Conservation (phyloP, 2,329 filamentous ascomycete genomes). For the Epichloe sp. region DNA sequence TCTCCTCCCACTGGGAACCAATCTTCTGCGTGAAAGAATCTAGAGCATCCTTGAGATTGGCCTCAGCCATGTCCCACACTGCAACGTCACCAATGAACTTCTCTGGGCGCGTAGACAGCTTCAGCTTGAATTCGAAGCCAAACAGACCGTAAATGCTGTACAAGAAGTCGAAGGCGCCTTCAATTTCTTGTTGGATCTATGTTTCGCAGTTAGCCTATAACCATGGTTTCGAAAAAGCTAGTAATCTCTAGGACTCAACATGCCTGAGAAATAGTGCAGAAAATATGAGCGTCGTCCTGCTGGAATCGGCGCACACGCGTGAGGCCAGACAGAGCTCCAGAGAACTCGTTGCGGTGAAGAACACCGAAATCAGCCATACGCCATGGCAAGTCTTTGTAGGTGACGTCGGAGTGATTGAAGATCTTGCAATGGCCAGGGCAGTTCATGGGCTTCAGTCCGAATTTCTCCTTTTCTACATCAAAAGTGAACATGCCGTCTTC, state of each 20-base stretch:
- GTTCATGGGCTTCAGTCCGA: conserved; percentile 91
- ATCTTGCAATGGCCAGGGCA: conserved; percentile 90
- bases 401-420: conserved; percentile 70
- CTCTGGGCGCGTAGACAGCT: conserved; percentile 80
- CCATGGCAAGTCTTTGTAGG: conserved; percentile 75
- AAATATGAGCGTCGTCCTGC: conserved; percentile 94
- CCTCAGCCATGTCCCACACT: conserved; percentile 83
- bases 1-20: conserved; percentile 70
- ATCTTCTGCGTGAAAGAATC: conserved; percentile 54
- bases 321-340: conserved; percentile 77
- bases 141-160: conserved; percentile 55
- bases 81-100: conserved; percentile 77
- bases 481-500: conserved; percentile 83
- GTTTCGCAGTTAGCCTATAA: neutral
- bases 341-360: conserved; percentile 88
- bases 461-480: conserved; percentile 58
- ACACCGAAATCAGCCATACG: conserved; percentile 93
- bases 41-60: conserved; percentile 64
- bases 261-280: conserved; percentile 47
- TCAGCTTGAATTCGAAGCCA: conserved; percentile 68
- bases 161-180: conserved; percentile 78
- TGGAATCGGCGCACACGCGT: conserved; percentile 90
- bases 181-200: conserved; percentile 40
- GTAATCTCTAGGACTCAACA: neutral
- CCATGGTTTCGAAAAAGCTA: too few relatives aligned